These are phyloP conservation scores for Grosmannia penicillata DNA, from an alignment of 2,329 filamentous ascomycete species.

Conservation along the genomic window DNA sequence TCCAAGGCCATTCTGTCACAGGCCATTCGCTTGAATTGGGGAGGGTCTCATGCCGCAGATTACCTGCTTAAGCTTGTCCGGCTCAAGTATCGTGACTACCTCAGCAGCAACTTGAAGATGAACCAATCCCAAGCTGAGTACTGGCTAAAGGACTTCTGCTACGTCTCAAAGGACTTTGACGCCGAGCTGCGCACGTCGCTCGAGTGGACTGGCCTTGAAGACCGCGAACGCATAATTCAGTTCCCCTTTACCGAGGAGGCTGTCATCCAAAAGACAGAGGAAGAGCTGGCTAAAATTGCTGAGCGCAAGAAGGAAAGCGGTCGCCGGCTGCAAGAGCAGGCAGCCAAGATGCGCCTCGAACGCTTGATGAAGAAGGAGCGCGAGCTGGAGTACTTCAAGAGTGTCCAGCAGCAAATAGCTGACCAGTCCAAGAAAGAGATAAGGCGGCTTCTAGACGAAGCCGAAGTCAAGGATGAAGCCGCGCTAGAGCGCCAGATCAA, in stretches of 20 bases:
- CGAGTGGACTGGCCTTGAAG: constrained; percentile 85
- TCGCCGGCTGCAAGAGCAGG: constrained; percentile 81
- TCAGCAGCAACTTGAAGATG: constrained; percentile 67
- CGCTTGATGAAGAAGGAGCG: constrained; percentile 93
- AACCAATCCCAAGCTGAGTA: constrained; percentile 77
- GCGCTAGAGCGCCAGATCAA: constrained; percentile 73
- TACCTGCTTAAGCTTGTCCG: constrained; percentile 81
- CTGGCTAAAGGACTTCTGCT: constrained; percentile 78
- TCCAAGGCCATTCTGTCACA: constrained; percentile 72
- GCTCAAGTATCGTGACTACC: constrained; percentile 62
- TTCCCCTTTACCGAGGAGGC: constrained; percentile 90
- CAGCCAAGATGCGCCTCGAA: constrained; percentile 91
- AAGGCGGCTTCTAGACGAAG: constrained; percentile 69
- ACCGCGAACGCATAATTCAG: constrained; percentile 77
- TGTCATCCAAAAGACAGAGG: constrained; percentile 79
- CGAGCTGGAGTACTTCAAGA: constrained; percentile 85
- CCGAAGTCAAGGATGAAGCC: constrained; percentile 83
- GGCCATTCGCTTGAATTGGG: constrained; percentile 87
- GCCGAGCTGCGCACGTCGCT: constrained; percentile 61
- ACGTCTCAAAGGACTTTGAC: constrained; percentile 74
- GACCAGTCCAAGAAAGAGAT: constrained; percentile 84
- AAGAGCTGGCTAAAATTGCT: constrained; percentile 77
- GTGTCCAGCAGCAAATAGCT: constrained; percentile 57
- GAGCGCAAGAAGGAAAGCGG: constrained; percentile 94
- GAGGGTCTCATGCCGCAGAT: constrained; percentile 76